Percentiles rank a stretch among this genome's conserved stretches.
phyloP scores from a whole-genome alignment of 1,139 yeast genomes.

The Kodamaea anthophila region DNA sequence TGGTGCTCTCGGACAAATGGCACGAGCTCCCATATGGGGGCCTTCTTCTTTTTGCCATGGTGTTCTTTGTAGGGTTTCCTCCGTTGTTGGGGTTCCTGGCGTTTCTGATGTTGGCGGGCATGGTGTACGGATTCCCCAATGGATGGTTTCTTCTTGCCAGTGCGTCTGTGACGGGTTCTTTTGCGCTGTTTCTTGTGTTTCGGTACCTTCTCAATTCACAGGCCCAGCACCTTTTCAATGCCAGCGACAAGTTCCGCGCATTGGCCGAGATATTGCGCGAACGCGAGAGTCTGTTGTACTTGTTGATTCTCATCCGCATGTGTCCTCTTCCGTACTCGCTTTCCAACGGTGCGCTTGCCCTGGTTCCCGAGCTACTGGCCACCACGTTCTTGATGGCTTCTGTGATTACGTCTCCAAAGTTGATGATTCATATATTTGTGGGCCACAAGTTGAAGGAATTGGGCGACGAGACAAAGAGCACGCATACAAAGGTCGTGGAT shows the following conservation, averaged over 20 bases:
- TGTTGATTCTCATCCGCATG: constrained; percentile 66
- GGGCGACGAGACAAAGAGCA: constrained; percentile 51
- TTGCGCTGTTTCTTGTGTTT: constrained; percentile 63
- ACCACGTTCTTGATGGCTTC: constrained; percentile 66
- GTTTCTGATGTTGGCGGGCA: constrained; percentile 64
- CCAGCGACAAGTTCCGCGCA: constrained; percentile 66
- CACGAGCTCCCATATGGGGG: constrained; percentile 44
- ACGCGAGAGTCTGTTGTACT: constrained; percentile 51
- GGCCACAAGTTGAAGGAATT: constrained; percentile 72
- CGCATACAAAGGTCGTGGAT: constrained; percentile 53
- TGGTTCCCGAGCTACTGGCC: constrained; percentile 67
- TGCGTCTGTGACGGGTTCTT: constrained; percentile 70
- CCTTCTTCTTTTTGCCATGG: constrained; percentile 42
- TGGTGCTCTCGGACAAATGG: constrained; percentile 43
- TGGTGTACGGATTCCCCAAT: constrained; percentile 71
- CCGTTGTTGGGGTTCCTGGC: constrained; percentile 82
- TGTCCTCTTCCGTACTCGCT: constrained; percentile 93
- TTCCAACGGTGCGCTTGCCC: constrained; percentile 87
- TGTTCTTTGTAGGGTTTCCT: constrained; percentile 60
- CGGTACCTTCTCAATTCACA: constrained; percentile 51
- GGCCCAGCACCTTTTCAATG: constrained; percentile 44
- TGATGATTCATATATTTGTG: constrained; percentile 68
- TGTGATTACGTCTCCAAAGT: constrained; percentile 71
- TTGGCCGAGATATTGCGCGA: constrained; percentile 66
- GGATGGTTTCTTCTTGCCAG: constrained; percentile 77